phyloP scores from a whole-genome alignment of 139 green algal genomes.

The Chlorella sp. region DNA sequence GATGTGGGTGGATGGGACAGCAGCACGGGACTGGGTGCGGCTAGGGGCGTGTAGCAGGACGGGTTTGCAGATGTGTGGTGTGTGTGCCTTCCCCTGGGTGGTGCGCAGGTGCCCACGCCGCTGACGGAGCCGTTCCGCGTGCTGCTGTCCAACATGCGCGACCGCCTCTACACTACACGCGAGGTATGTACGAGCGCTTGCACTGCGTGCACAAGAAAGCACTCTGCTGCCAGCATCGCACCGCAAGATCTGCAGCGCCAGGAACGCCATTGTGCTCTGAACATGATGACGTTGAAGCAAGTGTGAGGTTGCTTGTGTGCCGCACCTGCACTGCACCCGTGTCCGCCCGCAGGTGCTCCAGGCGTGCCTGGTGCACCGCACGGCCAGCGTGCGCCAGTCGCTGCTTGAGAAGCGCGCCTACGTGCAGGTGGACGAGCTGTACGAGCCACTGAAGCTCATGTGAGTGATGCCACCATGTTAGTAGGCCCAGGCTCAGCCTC shows the following conservation, averaged over 20 bases:
- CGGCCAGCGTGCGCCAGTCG: slow-evolving; percentile 20
- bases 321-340: neutral
- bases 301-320: neutral
- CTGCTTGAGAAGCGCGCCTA: slow-evolving; percentile 37
- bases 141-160: slow-evolving; percentile 80
- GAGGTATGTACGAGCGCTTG: slow-evolving; percentile 11
- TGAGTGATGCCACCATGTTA: too few species aligned
- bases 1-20: neutral
- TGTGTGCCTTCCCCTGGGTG: neutral
- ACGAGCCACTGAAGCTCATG: slow-evolving; percentile 37
- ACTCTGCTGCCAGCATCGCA: neutral
- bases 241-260: neutral
- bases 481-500: too few species aligned
- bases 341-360: slow-evolving; percentile 57
- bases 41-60: neutral
- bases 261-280: neutral
- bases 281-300: neutral
- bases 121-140: slow-evolving; percentile 88
- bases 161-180: slow-evolving; percentile 40
- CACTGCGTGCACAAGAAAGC: neutral
- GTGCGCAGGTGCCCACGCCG: slow-evolving; percentile 45
- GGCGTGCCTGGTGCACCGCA: slow-evolving; percentile 63
- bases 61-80: neutral
- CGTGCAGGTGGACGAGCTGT: slow-evolving; percentile 34
- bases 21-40: neutral